Evolutionary conservation across 352 stramenopile genomes (phyloP).

Genomic region (Phytophthora brassicae): DNA sequence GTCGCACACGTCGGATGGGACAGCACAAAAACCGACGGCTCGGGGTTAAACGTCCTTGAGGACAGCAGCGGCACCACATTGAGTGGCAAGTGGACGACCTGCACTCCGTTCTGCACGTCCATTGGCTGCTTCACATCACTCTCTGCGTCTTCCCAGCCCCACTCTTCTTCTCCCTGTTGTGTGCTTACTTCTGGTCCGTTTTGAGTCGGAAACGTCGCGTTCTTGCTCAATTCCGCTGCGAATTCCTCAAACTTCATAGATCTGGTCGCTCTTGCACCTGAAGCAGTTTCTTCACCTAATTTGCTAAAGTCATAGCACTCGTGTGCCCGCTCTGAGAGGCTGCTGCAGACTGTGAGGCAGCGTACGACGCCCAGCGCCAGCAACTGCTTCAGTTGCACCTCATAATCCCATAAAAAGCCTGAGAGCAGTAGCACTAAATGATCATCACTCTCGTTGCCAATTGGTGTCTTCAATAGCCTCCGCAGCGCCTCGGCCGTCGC

Average conservation of each 20-base stretch:
- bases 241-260: slow-evolving; percentile 59
- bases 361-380: slow-evolving; percentile 41
- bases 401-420: slow-evolving; percentile 70
- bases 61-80: slow-evolving; percentile 58
- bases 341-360: slow-evolving; percentile 61
- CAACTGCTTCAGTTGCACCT: slow-evolving; percentile 35
- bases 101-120: slow-evolving; percentile 25
- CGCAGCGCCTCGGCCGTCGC: slow-evolving; percentile 17
- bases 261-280: slow-evolving; percentile 13
- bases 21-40: slow-evolving; percentile 77
- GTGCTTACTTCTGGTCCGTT: slow-evolving; percentile 16
- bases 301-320: slow-evolving; percentile 65
- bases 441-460: slow-evolving; percentile 21
- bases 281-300: slow-evolving; percentile 5
- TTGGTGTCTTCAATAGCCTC: slow-evolving; percentile 21
- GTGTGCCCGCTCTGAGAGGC: slow-evolving; percentile 65
- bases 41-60: slow-evolving; percentile 32
- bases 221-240: slow-evolving; percentile 31
- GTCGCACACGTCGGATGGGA: slow-evolving; percentile 63
- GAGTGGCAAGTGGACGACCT: slow-evolving; percentile 59
- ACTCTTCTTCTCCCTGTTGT: slow-evolving; percentile 35
- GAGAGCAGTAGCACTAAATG: slow-evolving; percentile 59
- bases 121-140: background rate
- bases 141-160: slow-evolving; percentile 52
- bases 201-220: slow-evolving; percentile 4